Evolutionary conservation across 805 yeast genomes (phyloP), one percentile per base, ranked within the genome.

Genomic region (Metschnikowia gruessii): DNA sequence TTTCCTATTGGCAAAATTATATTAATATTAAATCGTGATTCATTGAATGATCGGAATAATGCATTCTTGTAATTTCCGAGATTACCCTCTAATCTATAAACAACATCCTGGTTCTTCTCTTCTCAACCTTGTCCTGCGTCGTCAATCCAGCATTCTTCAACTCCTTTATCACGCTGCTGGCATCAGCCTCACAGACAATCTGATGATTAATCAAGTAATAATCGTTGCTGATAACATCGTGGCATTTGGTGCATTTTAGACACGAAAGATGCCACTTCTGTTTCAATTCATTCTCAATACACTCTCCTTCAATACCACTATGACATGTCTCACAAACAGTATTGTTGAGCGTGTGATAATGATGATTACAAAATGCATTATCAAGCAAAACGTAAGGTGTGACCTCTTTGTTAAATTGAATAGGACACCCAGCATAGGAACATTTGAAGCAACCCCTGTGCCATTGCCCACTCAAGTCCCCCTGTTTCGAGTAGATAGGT

Each of bases 401-500:
- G 15, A 78, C 77, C 11, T 77, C 74, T 57, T 81, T 85, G 52
- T 72, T 74, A 65, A 87, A 86, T 32, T 64, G 65, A 1, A 73
- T 60, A 8, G 65, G 65, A 68, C 98, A 92, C 11, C 72, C 65
- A 1, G 51, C 56, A 47, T 63, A 56, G 16, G 74, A 66, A 70
- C 99, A 94, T 12, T 70, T 69, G 71, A 94, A 92, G 62, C 99
- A 94, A 13, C 74, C 66, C 33, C 95, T 75, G 62, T 94, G 99
- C 98, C 98, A 94, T 62, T 90, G 92, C 0, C 97, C 98, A 1
- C 88, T 78, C 38, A 86, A 68, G 58, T 83, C 90, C n/a, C 83
- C 86, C 45, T 86, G 87, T 55, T 83, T 85, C n/a, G 96, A 87
- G 66, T 82, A 85, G 16, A 92, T 85, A 0, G 94, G 75, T 59